Percentiles rank a stretch among this genome's conserved stretches.
Conservation (phyloP, 2,329 filamentous ascomycete genomes). For the Anthostomella pinea region DNA sequence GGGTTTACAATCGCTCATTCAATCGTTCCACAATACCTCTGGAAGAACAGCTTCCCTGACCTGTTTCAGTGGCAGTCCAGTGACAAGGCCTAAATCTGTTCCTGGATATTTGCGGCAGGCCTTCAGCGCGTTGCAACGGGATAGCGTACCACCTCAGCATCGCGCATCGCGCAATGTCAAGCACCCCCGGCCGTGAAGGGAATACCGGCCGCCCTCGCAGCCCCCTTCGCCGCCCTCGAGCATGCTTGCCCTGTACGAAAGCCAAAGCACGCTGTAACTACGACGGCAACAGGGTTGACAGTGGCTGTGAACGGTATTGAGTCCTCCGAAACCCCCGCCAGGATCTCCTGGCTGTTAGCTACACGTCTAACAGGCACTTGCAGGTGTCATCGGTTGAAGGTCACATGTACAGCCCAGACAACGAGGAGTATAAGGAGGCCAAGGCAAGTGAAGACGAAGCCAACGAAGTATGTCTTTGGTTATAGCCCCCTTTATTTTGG, state of each 20-base stretch:
- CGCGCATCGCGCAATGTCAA: too few relatives aligned
- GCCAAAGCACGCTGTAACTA: constrained; percentile 31
- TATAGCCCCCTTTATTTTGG: too few relatives aligned
- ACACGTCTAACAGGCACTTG: constrained; percentile 3
- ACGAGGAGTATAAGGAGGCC: constrained; percentile 29
- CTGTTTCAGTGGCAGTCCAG: too few relatives aligned
- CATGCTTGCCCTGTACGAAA: constrained; percentile 29
- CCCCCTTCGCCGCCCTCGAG: constrained; percentile 27
- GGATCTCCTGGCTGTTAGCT: not conserved
- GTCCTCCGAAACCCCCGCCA: not conserved
- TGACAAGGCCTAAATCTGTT: too few relatives aligned
- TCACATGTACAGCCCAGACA: constrained; percentile 26
- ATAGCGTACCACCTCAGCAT: too few relatives aligned
- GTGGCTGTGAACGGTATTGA: constrained; percentile 27
- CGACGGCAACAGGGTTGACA: constrained; percentile 18
- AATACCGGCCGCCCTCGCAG: constrained; percentile 18
- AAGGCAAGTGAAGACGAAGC: constrained; percentile 26
- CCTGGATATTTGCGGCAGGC: too few relatives aligned
- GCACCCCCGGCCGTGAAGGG: too few relatives aligned
- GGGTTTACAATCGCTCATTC: too few relatives aligned
- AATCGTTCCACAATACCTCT: too few relatives aligned
- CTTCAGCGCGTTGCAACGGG: too few relatives aligned
- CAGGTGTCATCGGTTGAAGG: constrained; percentile 26
- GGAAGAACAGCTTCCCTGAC: too few relatives aligned
- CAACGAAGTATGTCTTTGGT: constrained; percentile 14